Evolutionary conservation across 1,284 basidiomycete species (phyloP), one percentile per base, ranked within the genome.

Genomic region (Apiotrichum gracile): DNA sequence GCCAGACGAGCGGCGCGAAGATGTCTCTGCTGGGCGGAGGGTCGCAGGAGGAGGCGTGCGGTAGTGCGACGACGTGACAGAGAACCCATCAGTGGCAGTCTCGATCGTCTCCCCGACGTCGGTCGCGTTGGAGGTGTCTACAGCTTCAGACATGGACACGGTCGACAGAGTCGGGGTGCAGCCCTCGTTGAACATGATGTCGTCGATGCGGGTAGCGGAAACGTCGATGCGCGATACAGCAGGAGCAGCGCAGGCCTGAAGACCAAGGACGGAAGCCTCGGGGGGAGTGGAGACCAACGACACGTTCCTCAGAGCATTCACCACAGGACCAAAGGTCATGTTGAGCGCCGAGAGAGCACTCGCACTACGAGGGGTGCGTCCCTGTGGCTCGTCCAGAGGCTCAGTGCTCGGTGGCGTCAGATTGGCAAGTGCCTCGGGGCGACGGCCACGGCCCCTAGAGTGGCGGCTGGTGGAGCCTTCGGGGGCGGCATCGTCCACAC

Each of bases 91-190:
- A 9, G 69, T 66, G 19, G 61, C 61, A n/a, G 60, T 64, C 47
- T 65, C 60, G 27, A 63, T 61, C 12, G 59, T 58, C 49, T 66
- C 63, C 24, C 61, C 55, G 6, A 55, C 54, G 42, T 64, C 65
- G 22, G 57, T 60, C 22, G 59, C 53, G 13, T 61, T 61, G 4
- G 65, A 58, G 0, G 67, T 67, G 41, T 72, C 71, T 22, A 66
- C 47, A 9, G 58, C 64, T 37, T 73, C 71, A 7, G 72, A 72
- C 38, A 71, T 57, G 2, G 70, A 72, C 22, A 68, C 49, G 41
- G 72, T 70, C 24, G 72, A 73, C 17, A 73, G 54, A 0, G 68
- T 71, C 0, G 70, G 69, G 7, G 72, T 71, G 21, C 58, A 64
- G 14, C 65, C 65, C n/a, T 63, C 63, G 24, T 25, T 33, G 31